phyloP scores from a whole-genome alignment of 2,329 filamentous ascomycete species.

The Cladosporium velox region DNA sequence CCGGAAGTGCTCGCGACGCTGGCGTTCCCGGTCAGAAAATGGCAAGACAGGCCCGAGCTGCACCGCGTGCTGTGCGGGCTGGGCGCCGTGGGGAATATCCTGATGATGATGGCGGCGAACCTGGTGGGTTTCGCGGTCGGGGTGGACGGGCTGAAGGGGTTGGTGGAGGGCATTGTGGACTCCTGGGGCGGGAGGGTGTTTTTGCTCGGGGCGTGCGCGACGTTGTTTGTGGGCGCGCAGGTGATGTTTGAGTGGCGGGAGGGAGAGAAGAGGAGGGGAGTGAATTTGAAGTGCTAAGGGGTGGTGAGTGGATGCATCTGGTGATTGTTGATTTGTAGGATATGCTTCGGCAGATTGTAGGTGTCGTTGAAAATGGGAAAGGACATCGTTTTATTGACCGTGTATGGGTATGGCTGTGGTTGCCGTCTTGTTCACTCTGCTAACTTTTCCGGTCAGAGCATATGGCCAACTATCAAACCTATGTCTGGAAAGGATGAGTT shows the following conservation, averaged over 20 bases:
- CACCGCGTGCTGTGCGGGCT: constrained; percentile 80
- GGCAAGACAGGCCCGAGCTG: constrained; percentile 66
- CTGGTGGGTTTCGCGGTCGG: constrained; percentile 94
- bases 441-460: background rate
- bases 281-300: constrained; percentile 74
- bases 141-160: constrained; percentile 77
- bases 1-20: constrained; percentile 76
- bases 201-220: constrained; percentile 67
- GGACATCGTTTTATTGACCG: background rate
- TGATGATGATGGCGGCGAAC: constrained; percentile 97
- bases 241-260: constrained; percentile 97
- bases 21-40: constrained; percentile 73
- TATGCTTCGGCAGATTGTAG: background rate
- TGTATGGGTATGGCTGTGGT: too few species aligned
- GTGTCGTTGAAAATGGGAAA: background rate
- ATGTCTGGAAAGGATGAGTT: background rate
- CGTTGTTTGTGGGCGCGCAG: constrained; percentile 81
- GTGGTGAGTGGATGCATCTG: too few species aligned
- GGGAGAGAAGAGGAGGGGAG: constrained; percentile 76
- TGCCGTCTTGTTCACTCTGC: background rate
- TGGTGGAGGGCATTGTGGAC: constrained; percentile 73
- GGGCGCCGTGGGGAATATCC: constrained; percentile 77
- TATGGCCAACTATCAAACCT: too few species aligned
- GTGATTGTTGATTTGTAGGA: background rate
- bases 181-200: constrained; percentile 76